Base-by-base conservation (phyloP, 306 rosid species). In the Adenanthera pavonina region DNA sequence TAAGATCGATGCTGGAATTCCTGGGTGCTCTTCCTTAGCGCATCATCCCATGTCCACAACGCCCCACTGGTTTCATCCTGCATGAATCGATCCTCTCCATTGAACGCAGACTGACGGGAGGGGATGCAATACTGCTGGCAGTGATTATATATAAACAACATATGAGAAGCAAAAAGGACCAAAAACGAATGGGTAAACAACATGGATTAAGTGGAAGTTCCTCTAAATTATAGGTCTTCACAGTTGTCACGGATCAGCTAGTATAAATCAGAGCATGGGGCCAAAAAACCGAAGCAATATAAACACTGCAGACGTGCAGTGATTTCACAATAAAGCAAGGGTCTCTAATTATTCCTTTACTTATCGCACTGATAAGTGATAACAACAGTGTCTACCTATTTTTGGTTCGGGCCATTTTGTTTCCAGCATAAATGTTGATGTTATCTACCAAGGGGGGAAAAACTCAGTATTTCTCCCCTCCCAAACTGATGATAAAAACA, bases 1-100 rank as follows among this genome's bases (percentile, higher is more conserved):
- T 96, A 93, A 54, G 94, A 56, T 68, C 89, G 92, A 82, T 96
- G 97, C 36, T 96, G 99, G 81, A 89, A 96, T 81, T 93, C 99
- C 78, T 87, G 97, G 56, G 94, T 93, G 88, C 94, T 86, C 85
- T 91, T 91, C 82, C 59, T 80, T 33, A 96, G 81, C 1, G 97
- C 97, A 76, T 85, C 97, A 60, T 93, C 97, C 99, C 99, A 93
- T 44, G 90, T 91, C 82, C 85, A 75, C 75, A 85, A 69, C 34
- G 85, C 92, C 46, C 80, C 86, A 68, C 85, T 85, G 9, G 75
- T 78, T 79, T 89, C 92, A 72, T 85, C 90, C 77, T 78, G 87
- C 82, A 65, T 7, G 69, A 78, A 74, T 53, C 16, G 80, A 78
- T 86, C 91, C 78, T 87, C 94, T 47, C 76, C 83, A 44, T 68